phyloP scores from a whole-genome alignment of 2,329 filamentous ascomycete genomes.

The Cryphonectria parasitica region DNA sequence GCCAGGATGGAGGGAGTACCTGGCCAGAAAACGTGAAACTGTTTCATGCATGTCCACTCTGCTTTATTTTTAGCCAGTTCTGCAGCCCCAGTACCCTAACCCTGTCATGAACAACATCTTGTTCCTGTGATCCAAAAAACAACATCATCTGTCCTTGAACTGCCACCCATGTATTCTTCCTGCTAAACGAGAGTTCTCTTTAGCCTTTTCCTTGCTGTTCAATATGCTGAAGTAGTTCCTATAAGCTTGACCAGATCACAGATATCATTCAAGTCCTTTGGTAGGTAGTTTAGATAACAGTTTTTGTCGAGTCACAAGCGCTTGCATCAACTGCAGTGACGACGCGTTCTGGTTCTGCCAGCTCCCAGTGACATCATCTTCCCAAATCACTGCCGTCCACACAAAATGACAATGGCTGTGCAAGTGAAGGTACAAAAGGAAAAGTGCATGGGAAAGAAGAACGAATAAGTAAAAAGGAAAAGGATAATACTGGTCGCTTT shows the following conservation, averaged over 20 bases:
- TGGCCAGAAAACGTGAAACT: neutral
- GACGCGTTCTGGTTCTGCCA: neutral
- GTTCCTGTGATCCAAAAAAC: too few species aligned
- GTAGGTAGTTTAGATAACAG: neutral
- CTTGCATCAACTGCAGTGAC: neutral
- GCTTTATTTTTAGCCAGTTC: neutral
- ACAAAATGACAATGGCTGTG: neutral
- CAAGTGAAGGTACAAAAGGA: neutral
- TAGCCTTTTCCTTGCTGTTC: too few species aligned
- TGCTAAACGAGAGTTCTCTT: too few species aligned
- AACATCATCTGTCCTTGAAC: too few species aligned
- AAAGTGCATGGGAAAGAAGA: too few species aligned
- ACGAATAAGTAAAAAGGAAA: neutral
- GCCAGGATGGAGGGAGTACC: neutral
- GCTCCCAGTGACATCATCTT: too few species aligned
- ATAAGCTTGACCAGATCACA: neutral
- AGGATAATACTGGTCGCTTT: neutral
- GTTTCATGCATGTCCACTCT: neutral
- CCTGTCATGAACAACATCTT: neutral
- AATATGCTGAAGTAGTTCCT: too few species aligned
- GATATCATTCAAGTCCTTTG: neutral
- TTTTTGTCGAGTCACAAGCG: neutral
- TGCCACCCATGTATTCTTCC: too few species aligned
- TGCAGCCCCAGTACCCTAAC: neutral
- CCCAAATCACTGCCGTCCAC: neutral